Evolutionary conservation across 75 land plant genomes (phyloP), one percentile per base, ranked within the genome.

Genomic region (Isoetes taiwanensis): DNA sequence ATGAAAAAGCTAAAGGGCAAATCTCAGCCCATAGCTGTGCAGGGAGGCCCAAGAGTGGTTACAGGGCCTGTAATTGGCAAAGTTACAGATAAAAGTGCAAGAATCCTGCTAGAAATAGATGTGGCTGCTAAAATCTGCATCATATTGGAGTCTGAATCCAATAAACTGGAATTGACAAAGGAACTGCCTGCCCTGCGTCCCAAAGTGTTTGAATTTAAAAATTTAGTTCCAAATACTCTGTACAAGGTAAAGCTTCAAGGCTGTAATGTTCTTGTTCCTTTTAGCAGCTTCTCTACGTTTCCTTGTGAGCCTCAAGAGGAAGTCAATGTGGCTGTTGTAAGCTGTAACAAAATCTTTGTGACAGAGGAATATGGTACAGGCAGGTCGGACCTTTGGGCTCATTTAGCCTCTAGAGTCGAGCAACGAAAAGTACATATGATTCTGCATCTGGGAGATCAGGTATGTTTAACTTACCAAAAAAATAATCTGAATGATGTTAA

Each of bases 381-480:
- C n/a, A 34, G 57, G 23, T 63, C 67, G 30, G 76, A 74, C 34
- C 56, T 74, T 28, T 74, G 76, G 76, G 24, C 62, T 8, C 76
- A 74, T 32, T 73, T 74, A 33, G 28, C 34, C 30, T 69, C 63
- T 52, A 14, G 58, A 5, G 30, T 74, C 8, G 59, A 58, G 38
- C 39, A 65, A 2, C 57, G 65, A 10, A 59, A 64, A 31, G 39
- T 74, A 23, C 73, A 74, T 46, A 21, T 48, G 16, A 39, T 74
- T 27, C 34, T 74, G 40, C 76, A 74, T 35, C 65, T 74, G 52
- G 76, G 76, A 8, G 76, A 74, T 56, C 76, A 74, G 67, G 76
- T 74, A 64, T 19, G 64, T 21, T 14, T 37, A 37, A 37, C 39
- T 9, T 9, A 37, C 39, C 12, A 9, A 37, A 9, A 14, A 9